phyloP scores from a whole-genome alignment of 2,329 filamentous ascomycete species.

The Ceratocystis albifundus region DNA sequence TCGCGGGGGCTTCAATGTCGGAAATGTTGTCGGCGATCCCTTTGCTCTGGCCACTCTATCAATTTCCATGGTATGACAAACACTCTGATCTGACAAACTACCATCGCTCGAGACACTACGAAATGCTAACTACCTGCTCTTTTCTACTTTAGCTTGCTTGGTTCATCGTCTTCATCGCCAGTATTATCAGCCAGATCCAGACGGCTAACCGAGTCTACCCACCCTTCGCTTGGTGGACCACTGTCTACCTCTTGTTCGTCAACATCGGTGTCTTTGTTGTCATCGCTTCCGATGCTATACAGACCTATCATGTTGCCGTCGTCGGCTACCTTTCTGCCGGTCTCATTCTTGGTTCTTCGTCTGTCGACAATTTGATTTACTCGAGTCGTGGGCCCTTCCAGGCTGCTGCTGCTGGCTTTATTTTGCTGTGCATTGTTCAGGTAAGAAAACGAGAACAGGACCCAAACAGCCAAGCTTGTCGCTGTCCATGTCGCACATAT shows the following conservation, averaged over 20 bases:
- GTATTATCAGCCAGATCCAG: conserved; percentile 39
- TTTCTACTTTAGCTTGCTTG: conserved; percentile 68
- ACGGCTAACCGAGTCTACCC: conserved; percentile 48
- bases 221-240: conserved; percentile 84
- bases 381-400: conserved; percentile 60
- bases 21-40: conserved; percentile 89
- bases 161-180: conserved; percentile 82
- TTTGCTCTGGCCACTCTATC: conserved; percentile 92
- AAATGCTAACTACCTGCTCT: not conserved
- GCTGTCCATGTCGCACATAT: conserved; percentile 24
- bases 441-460: conserved; percentile 43
- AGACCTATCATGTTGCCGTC: conserved; percentile 84
- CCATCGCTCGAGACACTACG: not conserved
- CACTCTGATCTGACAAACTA: not conserved
- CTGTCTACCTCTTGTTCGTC: conserved; percentile 73
- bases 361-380: conserved; percentile 80
- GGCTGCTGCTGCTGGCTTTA: conserved; percentile 84
- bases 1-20: conserved; percentile 57
- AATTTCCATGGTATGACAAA: conserved; percentile 63
- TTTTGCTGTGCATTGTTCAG: conserved; percentile 82
- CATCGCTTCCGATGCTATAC: conserved; percentile 69
- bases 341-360: conserved; percentile 72
- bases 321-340: conserved; percentile 77
- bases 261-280: conserved; percentile 72
- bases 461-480: not conserved